phyloP scores from a whole-genome alignment of 1,284 basidiomycete genomes.

The Fistulinella cinereoalba region DNA sequence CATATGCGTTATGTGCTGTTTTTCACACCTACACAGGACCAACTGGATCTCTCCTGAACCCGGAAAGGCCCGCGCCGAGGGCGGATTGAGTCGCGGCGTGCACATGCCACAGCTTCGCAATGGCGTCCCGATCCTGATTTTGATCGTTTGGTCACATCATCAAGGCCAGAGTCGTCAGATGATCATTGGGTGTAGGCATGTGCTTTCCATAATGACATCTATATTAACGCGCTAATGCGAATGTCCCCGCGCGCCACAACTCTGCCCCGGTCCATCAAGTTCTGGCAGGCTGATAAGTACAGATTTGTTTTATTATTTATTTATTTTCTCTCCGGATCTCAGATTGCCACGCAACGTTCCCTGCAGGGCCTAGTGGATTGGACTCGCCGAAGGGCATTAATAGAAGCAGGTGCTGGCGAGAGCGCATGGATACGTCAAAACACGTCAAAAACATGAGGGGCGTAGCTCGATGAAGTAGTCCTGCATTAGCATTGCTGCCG shows the following conservation, averaged over 20 bases:
- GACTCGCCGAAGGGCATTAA: constrained; percentile 12
- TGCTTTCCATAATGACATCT: background rate
- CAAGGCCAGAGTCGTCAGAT: constrained; percentile 24
- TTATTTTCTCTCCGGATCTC: constrained; percentile 18
- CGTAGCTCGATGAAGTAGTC: constrained; percentile 11
- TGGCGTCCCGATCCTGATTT: constrained; percentile 7
- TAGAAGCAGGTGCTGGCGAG: constrained; percentile 5
- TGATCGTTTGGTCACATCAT: constrained; percentile 23
- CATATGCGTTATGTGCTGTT: background rate
- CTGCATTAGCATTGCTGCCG: constrained; percentile 10
- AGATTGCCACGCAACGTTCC: constrained; percentile 17
- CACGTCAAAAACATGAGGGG: constrained; percentile 31
- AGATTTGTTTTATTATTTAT: constrained; percentile 2
- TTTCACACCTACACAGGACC: background rate
- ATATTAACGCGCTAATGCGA: background rate
- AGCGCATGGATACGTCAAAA: constrained; percentile 16
- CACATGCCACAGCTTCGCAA: too few relatives aligned
- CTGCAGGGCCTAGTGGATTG: constrained; percentile 19
- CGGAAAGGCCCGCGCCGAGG: constrained; percentile 7
- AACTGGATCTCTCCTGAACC: background rate
- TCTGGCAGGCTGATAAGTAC: constrained; percentile 28
- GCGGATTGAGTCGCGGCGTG: too few relatives aligned
- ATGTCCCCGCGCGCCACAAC: constrained; percentile 5
- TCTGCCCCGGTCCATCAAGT: background rate
- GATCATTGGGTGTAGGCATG: background rate